Evolutionary conservation across 208 protist species (phyloP).

Genomic region (Porcisia deanei): DNA sequence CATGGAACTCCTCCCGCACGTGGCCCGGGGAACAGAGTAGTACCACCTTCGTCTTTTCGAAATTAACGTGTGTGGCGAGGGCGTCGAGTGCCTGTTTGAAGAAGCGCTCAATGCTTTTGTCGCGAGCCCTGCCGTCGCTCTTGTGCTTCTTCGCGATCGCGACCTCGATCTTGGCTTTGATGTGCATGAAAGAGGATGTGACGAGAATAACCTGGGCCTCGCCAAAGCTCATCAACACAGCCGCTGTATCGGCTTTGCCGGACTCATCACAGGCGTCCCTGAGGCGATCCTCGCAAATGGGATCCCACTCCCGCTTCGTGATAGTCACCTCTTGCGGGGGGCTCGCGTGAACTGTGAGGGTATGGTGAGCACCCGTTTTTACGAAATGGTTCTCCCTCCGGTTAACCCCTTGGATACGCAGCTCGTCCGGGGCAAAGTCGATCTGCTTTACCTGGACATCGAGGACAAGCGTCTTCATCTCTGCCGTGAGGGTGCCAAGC

Average conservation of each 20-base stretch:
- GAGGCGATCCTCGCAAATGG: conserved; percentile 51
- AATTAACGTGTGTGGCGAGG: conserved; percentile 90
- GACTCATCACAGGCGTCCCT: conserved; percentile 78
- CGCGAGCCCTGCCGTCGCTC: conserved; percentile 73
- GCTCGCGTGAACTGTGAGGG: conserved; percentile 91
- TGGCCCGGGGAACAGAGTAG: conserved; percentile 95
- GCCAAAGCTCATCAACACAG: conserved; percentile 96
- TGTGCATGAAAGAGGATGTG: conserved; percentile 91
- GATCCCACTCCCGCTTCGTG: conserved; percentile 93
- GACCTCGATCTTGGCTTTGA: conserved; percentile 89
- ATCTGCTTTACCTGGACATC: conserved; percentile 59
- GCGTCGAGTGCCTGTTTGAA: conserved; percentile 92
- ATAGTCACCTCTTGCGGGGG: conserved; percentile 90
- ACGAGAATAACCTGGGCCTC: conserved; percentile 93
- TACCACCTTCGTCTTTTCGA: conserved; percentile 94
- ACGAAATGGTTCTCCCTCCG: conserved; percentile 87
- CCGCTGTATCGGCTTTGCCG: conserved; percentile 88
- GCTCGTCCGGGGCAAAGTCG: conserved; percentile 75
- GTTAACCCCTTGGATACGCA: conserved; percentile 89
- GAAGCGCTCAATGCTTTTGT: conserved; percentile 93
- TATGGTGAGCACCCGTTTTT: conserved; percentile 93
- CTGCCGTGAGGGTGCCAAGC: conserved; percentile 40
- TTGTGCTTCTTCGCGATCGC: conserved; percentile 88
- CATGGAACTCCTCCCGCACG: conserved; percentile 88
- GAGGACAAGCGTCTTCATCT: conserved; percentile 66